Conservation (phyloP, 2,329 filamentous ascomycete genomes). For the Penicillium digitatum region DNA sequence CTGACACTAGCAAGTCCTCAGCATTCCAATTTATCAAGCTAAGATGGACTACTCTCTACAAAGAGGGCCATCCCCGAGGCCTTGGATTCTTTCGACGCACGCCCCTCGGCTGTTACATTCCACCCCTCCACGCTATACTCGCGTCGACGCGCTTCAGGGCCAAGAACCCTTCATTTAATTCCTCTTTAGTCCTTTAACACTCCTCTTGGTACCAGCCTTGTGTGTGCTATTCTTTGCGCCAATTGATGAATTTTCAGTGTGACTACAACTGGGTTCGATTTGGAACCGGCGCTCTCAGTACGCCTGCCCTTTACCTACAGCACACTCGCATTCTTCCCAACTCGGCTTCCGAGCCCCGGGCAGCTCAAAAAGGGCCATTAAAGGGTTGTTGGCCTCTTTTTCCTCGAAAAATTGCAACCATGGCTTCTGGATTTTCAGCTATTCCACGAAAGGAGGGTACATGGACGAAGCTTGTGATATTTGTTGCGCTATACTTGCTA, state of each 20-base stretch:
- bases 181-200: conserved; percentile 14
- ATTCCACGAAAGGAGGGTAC: conserved; percentile 26
- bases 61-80: conserved; percentile 1
- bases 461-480: conserved; percentile 37
- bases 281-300: conserved; percentile 4
- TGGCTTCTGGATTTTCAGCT: conserved; percentile 17
- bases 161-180: conserved; percentile 9
- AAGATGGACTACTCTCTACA: background rate
- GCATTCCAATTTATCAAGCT: conserved; percentile 18
- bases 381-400: background rate
- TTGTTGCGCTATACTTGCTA: conserved; percentile 34
- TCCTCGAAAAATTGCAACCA: background rate
- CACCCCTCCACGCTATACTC: conserved; percentile 24
- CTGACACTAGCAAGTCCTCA: conserved; percentile 8
- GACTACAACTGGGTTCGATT: conserved; percentile 9
- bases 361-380: background rate
- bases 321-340: background rate
- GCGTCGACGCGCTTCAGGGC: conserved; percentile 25
- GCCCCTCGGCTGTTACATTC: conserved; percentile 24
- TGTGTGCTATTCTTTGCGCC: conserved; percentile 1
- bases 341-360: background rate
- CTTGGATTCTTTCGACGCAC: conserved; percentile 22
- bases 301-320: background rate
- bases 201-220: background rate
- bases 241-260: conserved; percentile 7